Evolutionary conservation across 2,329 filamentous ascomycete species (phyloP), one percentile per base, ranked within the genome.

Genomic region (Sclerotinia glacialis): DNA sequence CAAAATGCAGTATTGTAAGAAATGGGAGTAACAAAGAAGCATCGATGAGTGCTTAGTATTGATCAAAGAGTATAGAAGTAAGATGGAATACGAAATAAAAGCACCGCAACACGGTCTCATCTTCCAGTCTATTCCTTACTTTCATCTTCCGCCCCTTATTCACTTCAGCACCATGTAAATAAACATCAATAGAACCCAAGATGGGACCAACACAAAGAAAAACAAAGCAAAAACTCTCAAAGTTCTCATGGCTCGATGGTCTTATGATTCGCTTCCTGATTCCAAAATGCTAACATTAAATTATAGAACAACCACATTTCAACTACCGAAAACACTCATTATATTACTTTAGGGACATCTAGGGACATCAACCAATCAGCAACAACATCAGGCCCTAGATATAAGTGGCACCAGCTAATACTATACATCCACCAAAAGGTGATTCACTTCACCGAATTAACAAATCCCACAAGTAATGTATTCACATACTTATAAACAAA

Each of bases 121-220:
- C 28, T 34, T 16, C 12, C 21, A 34, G 16, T 2, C 21, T n/a
- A 12, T 40, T 37, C 9, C 31, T 23, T 4, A 34, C 9, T 6
- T 47, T 47, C 42, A 34, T 47, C 18, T 3, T 46, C 1, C 4
- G 11, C 5, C 26, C 21, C 14, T 0, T 34, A 16, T 26, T 11
- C 2, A 11, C 5, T n/a, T 31, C 55, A 31, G 26, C 5, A 5
- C 9, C 9, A 8, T 40, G 5, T 18, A 7, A 26, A 42, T 26
- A 40, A 18, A 23, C 26, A 34, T 18, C 5, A 34, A 60, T 2
- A 37, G 2, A 23, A 47, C 1, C 28, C 12, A 60, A 47, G 42
- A 11, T 31, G 0, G 0, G 4, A 12, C 8, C 11, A 0, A 0
- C 26, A 16, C 2, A 0, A 1, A 18, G 26, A 23, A 60, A 28